Evolutionary conservation across 108 stramenopile genomes (phyloP), one percentile per base, ranked within the genome.

Genomic region (Mediolabrus comicus): DNA sequence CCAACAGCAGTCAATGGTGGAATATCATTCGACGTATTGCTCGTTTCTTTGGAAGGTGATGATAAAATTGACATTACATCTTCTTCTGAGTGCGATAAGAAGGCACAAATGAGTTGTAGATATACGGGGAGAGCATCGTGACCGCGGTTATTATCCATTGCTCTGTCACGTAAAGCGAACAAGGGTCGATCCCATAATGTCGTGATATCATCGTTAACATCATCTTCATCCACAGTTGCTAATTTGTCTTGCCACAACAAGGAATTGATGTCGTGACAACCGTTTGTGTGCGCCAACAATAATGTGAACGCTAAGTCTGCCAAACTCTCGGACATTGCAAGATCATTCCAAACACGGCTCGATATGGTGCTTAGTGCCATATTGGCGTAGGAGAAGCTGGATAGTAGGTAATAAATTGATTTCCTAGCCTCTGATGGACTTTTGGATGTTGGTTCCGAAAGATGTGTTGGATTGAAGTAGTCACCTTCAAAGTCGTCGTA

Each of bases 91-190:
- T 77, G 69, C 60, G 62, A 59, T 58, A 78, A 46, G 24, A 78
- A 71, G n/a, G 77, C 77, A 53, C 57, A 36, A 13, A 78, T 25
- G 13, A 78, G 70, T 71, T 71, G 77, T 34, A 80, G 67, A 29
- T 75, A 80, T 38, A 62, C 29, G n/a, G 62, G 61, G 2, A 81
- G 62, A 11, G 75, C 75, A 34, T 81, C 80, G 30, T 81, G 80
- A 0, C 61, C 67, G 24, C 39, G 34, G n/a, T 59, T 72, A 24
- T 65, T 31, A 54, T 81, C 80, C 27, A 81, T 54, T 35, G 80
- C 80, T 31, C 80, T 70, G 67, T 81, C 80, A 31, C 80, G 80
- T 35, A 81, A 56, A 7, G 61, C 29, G n/a, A 69, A 69, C 13
- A 77, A 27, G 16, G 75, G 75, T 12, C 73, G 51, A 61, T 76